These are phyloP conservation scores for Hordeum marinum DNA, from an alignment of 176 grass and related monocot species.

Conservation along the genomic window DNA sequence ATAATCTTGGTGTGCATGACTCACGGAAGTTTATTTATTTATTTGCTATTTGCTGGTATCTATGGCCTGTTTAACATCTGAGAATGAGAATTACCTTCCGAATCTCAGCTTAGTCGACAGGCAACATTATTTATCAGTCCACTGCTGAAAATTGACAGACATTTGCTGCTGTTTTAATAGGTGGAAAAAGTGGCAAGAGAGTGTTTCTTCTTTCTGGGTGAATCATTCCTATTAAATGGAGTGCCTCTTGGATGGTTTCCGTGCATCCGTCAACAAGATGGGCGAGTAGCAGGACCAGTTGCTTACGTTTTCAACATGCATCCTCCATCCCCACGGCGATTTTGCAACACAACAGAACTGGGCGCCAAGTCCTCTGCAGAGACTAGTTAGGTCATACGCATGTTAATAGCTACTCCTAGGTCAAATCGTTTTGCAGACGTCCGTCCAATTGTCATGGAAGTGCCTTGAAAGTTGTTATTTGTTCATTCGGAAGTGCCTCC, in stretches of 20 bases:
- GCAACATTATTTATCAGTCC: neutral
- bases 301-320: conserved; percentile 73
- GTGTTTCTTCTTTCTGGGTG: conserved; percentile 57
- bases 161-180: conserved; percentile 24
- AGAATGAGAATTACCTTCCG: conserved; percentile 3
- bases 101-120: neutral
- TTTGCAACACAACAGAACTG: conserved; percentile 6
- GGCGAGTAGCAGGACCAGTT: conserved; percentile 55
- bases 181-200: conserved; percentile 75
- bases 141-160: neutral
- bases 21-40: neutral
- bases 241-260: conserved; percentile 54
- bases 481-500: too few species aligned
- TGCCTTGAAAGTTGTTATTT: too few species aligned
- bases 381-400: neutral
- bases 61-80: neutral
- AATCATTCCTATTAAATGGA: conserved; percentile 82
- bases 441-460: too few species aligned
- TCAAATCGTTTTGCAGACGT: neutral
- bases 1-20: neutral
- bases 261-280: conserved; percentile 19
- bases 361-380: neutral
- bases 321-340: conserved; percentile 32
- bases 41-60: neutral
- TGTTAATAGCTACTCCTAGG: conserved; percentile 3